Base-by-base conservation (phyloP, 208 protist species). In the Leishmania tropica region DNA sequence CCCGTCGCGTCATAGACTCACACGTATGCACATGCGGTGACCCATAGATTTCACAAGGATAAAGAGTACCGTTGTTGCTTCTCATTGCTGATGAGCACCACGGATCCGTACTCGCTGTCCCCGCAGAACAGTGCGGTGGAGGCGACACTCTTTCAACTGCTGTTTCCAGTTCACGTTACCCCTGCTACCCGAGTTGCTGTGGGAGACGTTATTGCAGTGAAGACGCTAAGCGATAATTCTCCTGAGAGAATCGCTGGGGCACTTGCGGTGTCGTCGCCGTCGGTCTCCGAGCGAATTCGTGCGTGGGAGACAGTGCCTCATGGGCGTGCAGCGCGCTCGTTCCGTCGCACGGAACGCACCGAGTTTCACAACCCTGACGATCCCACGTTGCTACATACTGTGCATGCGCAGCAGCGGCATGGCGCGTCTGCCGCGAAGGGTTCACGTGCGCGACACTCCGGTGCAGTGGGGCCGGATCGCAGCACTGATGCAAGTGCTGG, bases 251-350 rank as follows among this genome's bases (percentile, higher is more conserved):
- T 76, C 17, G 31, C 53, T 15, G 53, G 24, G 31, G 31, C 64
- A 35, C 28, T 42, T 45, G 76, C 21, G 60, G 65, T 64, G 5
- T 73, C 78, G 37, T 86, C 83, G 3, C 56, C 78, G 13, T 86
- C 83, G 2, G 74, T 53, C 5, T 82, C 74, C 6, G 74, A 82
- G 54, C 60, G 83, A 35, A 80, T 86, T 19, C n/a, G 56, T 42
- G 78, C 72, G 19, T 86, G 83, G 83, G 75, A 82, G 62, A 76
- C 67, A 3, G 37, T 17, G 11, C 35, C 51, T 1, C 47, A 54
- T 2, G 35, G 47, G 5, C 68, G 17, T 11, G 4, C 37, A 28
- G 15, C 45, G 17, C 35, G 40, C 53, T 72, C 4, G 19, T 24
- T 19, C 4, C 42, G 35, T 40, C 60, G 10, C 75, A 24, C 40